Percentiles rank a stretch among this genome's conserved stretches.
Evolutionary conservation across 78 protist species (phyloP).

Genomic region (Cavenderia fasciculata): DNA sequence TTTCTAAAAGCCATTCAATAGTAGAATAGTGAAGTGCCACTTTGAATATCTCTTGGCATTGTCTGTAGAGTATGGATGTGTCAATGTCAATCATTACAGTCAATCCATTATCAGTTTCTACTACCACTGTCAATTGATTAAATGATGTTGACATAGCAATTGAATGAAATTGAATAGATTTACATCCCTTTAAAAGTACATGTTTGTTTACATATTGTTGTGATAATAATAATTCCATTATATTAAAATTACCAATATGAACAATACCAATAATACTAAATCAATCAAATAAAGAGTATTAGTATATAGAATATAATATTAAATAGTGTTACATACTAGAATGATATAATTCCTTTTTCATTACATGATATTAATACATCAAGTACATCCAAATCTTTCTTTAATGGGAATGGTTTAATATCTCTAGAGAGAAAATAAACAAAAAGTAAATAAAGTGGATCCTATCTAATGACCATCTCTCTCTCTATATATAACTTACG

Average conservation of each 20-base stretch:
- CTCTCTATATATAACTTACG: too few species aligned
- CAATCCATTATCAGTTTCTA: constrained; percentile 41
- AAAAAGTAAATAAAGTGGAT: too few species aligned
- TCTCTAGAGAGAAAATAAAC: background rate
- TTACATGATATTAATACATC: background rate
- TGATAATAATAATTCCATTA: too few species aligned
- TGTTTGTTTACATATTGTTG: too few species aligned
- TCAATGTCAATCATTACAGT: background rate
- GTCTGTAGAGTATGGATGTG: background rate
- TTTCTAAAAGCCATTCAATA: background rate
- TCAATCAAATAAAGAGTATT: too few species aligned
- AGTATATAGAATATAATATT: background rate
- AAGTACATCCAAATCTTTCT: background rate
- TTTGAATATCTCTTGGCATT: constrained; percentile 20
- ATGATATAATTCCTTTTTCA: background rate
- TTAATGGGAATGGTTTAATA: constrained; percentile 5
- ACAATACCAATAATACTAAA: too few species aligned
- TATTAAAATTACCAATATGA: too few species aligned
- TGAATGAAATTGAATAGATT: too few species aligned
- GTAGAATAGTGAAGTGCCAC: background rate
- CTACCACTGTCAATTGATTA: background rate
- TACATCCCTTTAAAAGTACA: too few species aligned
- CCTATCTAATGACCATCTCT: too few species aligned
- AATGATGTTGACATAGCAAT: constrained; percentile 11
- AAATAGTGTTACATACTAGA: background rate